These are phyloP conservation scores for Populus hybrid DNA, from an alignment of 441 rosid species.

Conservation along the genomic window DNA sequence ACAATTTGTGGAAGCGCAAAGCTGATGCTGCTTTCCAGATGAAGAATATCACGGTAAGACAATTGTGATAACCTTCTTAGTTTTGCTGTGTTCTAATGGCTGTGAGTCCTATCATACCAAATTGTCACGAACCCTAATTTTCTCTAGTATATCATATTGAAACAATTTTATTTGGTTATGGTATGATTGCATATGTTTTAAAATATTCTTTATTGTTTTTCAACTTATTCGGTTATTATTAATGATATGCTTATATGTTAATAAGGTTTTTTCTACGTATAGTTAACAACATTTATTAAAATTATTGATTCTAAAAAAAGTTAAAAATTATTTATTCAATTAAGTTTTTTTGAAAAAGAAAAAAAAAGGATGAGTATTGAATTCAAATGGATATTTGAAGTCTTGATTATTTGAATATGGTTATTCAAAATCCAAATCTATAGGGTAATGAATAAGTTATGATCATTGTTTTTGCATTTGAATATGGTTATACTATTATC, in stretches of 20 bases:
- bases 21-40: conserved; percentile 78
- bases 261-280: no score
- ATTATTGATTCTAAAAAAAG: neutral
- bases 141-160: neutral
- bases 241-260: no score
- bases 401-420: neutral
- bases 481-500: neutral
- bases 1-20: conserved; percentile 86
- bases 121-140: neutral
- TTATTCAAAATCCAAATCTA: neutral
- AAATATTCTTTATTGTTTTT: neutral
- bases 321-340: neutral
- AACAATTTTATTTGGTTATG: no score
- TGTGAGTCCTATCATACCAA: neutral
- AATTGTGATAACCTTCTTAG: neutral
- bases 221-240: neutral
- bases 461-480: neutral
- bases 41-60: conserved; percentile 61
- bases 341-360: neutral
- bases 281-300: neutral
- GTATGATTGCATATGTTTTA: no score
- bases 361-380: neutral
- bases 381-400: neutral
- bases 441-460: neutral
- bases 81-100: neutral